Evolutionary conservation across 1,284 basidiomycete species (phyloP).

Genomic region (Sanguinoderma infundibulare): DNA sequence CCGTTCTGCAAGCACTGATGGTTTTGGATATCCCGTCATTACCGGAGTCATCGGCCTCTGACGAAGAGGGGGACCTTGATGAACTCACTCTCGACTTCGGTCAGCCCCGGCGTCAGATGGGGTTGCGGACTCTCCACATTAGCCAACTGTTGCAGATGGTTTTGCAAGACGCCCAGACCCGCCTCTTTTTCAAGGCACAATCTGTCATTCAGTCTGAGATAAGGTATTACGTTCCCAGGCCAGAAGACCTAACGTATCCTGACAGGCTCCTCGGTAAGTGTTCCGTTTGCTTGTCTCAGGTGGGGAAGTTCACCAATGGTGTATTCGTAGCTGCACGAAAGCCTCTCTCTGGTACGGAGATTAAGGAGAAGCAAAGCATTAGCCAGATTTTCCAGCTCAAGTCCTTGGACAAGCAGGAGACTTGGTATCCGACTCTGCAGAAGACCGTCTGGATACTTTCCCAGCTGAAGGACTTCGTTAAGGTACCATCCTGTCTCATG

Average conservation of each 20-base stretch:
- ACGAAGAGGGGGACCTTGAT: constrained; percentile 42
- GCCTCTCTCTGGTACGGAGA: constrained; percentile 45
- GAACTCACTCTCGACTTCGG: constrained; percentile 49
- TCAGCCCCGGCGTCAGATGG: constrained; percentile 33
- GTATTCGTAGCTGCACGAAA: constrained; percentile 46
- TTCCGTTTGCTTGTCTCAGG: background rate
- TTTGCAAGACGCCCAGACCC: constrained; percentile 91
- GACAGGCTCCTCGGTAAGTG: constrained; percentile 69
- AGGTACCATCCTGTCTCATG: constrained; percentile 53
- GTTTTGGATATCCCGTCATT: constrained; percentile 73
- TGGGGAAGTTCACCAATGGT: constrained; percentile 1
- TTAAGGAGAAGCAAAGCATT: constrained; percentile 67
- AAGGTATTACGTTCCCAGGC: constrained; percentile 76
- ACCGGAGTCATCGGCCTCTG: constrained; percentile 38
- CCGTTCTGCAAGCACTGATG: constrained; percentile 92
- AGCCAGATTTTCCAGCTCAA: constrained; percentile 73
- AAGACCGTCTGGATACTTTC: constrained; percentile 89
- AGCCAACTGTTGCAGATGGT: constrained; percentile 85
- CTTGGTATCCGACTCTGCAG: constrained; percentile 88
- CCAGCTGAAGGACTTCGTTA: constrained; percentile 88
- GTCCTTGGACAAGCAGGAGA: constrained; percentile 75
- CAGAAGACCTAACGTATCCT: constrained; percentile 85
- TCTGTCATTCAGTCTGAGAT: constrained; percentile 88
- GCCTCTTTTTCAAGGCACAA: constrained; percentile 93
- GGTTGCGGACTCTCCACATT: constrained; percentile 64